Evolutionary conservation across 768 basidiomycete genomes (phyloP), one percentile per base, ranked within the genome.

Genomic region (Chlorophyllum brunneum): DNA sequence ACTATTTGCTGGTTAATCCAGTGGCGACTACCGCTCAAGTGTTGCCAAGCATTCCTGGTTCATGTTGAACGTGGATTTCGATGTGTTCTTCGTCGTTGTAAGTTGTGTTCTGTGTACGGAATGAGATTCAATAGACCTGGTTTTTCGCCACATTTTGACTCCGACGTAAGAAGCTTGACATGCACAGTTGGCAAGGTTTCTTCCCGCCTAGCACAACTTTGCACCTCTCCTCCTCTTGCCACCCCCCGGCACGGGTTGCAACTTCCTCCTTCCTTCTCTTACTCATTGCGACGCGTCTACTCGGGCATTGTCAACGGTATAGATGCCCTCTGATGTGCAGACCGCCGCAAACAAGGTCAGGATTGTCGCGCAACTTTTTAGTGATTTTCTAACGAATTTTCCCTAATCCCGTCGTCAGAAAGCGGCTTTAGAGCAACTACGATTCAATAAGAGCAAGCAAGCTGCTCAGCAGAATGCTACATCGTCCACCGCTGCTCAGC

Each of bases 341-440:
- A 69, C 71, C 41, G 65, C 71, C 31, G 70, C 66, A 59, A 81
- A 73, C 53, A 74, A 82, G 73, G 82, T 83, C 56, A 66, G 79
- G 76, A 49, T 18, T 40, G 36, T 46, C 22, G 36, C 45, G 30
- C 20, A 46, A 44, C 30, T 50, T 55, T 50, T 39, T 29, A 24
- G 9, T 46, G 27, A 51, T 40, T 41, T 54, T 48, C 49, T 58
- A 45, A 50, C 52, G 23, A 50, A 43, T 22, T 46, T 57, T 63
- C 53, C 63, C 44, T 61, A 55, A 51, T 56, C 40, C 29, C 53
- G 54, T 51, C 61, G 62, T 63, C 66, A 74, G 72, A 69, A 60
- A 58, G 68, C 72, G 57, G 75, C 71, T 29, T 65, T 81, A 54
- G 74, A 80, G 54, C 70, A 75, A 55, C 73, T 81, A 45, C 74